These are phyloP conservation scores for Yamadazyma sp. DNA, from an alignment of 805 yeast genomes.

Conservation along the genomic window DNA sequence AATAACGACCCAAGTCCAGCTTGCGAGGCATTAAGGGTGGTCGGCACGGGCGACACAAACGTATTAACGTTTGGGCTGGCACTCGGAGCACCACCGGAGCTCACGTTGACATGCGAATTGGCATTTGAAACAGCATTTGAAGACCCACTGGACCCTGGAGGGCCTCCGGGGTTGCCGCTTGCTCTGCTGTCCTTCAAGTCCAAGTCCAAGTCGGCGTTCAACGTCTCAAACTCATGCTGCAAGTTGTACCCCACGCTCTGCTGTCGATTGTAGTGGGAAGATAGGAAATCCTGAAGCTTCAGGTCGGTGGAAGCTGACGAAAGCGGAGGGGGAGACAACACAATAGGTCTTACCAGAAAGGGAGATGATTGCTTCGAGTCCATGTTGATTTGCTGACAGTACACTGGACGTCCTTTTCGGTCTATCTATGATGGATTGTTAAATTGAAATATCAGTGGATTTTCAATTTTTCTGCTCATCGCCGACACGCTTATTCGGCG, in stretches of 20 bases:
- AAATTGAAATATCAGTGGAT: neutral
- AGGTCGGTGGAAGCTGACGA: slow-evolving; percentile 16
- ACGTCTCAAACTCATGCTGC: slow-evolving; percentile 49
- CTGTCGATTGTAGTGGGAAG: slow-evolving; percentile 29
- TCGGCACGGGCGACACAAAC: slow-evolving; percentile 14
- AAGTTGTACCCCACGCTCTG: slow-evolving; percentile 47
- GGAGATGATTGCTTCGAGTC: slow-evolving; percentile 20
- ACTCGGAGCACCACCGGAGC: neutral
- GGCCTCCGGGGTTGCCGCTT: neutral
- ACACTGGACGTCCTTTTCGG: too few species aligned
- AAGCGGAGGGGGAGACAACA: slow-evolving; percentile 44
- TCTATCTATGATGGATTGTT: slow-evolving; percentile 3
- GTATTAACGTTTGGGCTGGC: neutral
- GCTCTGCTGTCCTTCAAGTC: slow-evolving; percentile 29
- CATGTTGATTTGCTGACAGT: too few species aligned
- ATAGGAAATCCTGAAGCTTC: slow-evolving; percentile 10
- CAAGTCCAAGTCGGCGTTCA: slow-evolving; percentile 46
- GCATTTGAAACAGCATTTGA: neutral
- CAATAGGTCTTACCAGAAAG: slow-evolving; percentile 33
- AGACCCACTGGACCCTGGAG: neutral
- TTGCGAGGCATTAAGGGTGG: slow-evolving; percentile 15
- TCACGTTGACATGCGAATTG: neutral
- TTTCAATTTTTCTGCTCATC: slow-evolving; percentile 1
- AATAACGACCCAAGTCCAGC: slow-evolving; percentile 29
- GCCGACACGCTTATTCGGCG: too few species aligned